phyloP scores from a whole-genome alignment of 371 early-diverging fungal species.

The Capillidium rhysosporum region DNA sequence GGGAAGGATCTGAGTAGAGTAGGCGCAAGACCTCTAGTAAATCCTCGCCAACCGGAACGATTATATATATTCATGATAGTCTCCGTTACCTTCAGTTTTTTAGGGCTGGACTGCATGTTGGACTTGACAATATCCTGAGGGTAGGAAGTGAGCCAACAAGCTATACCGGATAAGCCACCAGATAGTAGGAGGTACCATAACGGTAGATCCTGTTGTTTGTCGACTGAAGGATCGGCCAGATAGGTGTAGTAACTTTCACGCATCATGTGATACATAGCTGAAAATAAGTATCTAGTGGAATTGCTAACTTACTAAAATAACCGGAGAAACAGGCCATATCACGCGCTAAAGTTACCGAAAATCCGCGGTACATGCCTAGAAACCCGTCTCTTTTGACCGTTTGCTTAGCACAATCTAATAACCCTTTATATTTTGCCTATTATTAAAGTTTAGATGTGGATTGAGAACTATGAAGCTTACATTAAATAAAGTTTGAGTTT shows the following conservation, averaged over 20 bases:
- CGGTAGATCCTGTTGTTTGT: background rate
- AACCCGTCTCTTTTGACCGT: slow-evolving; percentile 44
- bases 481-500: slow-evolving; percentile 32
- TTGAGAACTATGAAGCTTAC: background rate
- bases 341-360: slow-evolving; percentile 52
- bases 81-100: background rate
- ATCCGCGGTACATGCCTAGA: slow-evolving; percentile 57
- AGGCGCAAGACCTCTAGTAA: slow-evolving; percentile 35
- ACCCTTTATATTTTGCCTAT: slow-evolving; percentile 35
- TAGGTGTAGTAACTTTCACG: background rate
- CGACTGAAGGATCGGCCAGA: background rate
- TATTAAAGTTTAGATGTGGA: background rate
- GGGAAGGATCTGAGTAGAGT: slow-evolving; percentile 44
- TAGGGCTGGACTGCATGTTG: slow-evolving; percentile 27
- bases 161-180: slow-evolving; percentile 70
- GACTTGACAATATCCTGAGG: slow-evolving; percentile 85
- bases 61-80: slow-evolving; percentile 17
- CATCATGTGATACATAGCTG: slow-evolving; percentile 3
- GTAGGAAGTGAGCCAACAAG: slow-evolving; percentile 70
- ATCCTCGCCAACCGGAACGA: slow-evolving; percentile 32
- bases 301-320: slow-evolving; percentile 41
- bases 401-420: slow-evolving; percentile 50
- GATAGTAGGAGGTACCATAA: slow-evolving; percentile 11
- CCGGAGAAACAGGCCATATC: slow-evolving; percentile 68
- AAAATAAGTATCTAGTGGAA: background rate